phyloP scores from a whole-genome alignment of 1,284 basidiomycete species.

The Tylopilus orsonianus region DNA sequence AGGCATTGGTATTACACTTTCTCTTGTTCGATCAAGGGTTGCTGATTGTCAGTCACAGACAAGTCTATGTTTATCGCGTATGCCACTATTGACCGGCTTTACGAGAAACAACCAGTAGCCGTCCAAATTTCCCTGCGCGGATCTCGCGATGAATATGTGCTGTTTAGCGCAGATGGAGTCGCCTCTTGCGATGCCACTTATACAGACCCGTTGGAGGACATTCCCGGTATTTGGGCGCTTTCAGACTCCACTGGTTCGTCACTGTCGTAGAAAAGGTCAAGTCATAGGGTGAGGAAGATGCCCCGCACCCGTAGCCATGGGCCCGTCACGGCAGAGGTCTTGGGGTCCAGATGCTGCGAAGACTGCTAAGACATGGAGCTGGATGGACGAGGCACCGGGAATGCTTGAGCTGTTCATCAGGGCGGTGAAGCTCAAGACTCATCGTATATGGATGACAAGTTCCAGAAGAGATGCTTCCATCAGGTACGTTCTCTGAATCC shows the following conservation, averaged over 20 bases:
- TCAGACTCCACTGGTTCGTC: constrained; percentile 87
- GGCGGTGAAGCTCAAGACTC: constrained; percentile 71
- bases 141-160: too few species aligned
- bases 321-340: constrained; percentile 55
- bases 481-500: constrained; percentile 46
- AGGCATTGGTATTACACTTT: too few species aligned
- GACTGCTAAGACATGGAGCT: constrained; percentile 65
- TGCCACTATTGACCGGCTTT: too few species aligned
- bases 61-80: too few species aligned
- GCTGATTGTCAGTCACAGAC: too few species aligned
- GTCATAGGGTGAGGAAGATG: constrained; percentile 52
- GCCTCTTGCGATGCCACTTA: too few species aligned
- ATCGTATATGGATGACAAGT: constrained; percentile 85
- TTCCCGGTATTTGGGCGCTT: too few species aligned
- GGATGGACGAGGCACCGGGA: constrained; percentile 73
- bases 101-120: too few species aligned
- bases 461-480: constrained; percentile 84
- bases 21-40: too few species aligned
- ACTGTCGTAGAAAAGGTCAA: constrained; percentile 74
- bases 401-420: constrained; percentile 71
- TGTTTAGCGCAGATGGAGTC: too few species aligned
- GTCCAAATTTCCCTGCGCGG: too few species aligned
- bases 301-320: constrained; percentile 47
- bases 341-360: constrained; percentile 40
- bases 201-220: too few species aligned